Evolutionary conservation across 352 stramenopile species (phyloP), one percentile per base, ranked within the genome.

Genomic region (Phytophthora aleatoria): DNA sequence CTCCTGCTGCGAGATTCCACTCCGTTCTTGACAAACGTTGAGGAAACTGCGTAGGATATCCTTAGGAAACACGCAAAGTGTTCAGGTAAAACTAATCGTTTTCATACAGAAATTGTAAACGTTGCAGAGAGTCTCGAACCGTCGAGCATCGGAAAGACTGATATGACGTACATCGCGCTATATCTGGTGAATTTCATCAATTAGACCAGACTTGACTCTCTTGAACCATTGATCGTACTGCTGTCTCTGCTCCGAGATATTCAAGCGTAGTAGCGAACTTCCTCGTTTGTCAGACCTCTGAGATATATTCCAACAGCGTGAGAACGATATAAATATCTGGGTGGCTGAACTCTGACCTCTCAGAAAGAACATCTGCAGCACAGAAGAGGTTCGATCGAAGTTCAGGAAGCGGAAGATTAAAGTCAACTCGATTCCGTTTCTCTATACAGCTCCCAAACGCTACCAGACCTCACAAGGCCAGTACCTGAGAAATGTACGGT

Each of bases 1-100:
- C 55, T 2, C 88, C 89, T 13, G 81, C 59, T 12, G 83, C 87
- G 31, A 97, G 57, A 67, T 97, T 81, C 89, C 90, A 98, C 13
- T 89, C 73, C 12, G 74, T 97, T 51, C 85, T 69, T 9, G 74
- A 81, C 1, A 97, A 61, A 0, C 87, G 76, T 3, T 85, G 53
- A 15, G 82, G 79, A 57, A 88, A 97, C 58, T 96, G 88, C 9
- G 83, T 65, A 10, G 67, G 5, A 72, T 96, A 52, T 98, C 91
- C 2, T 50, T 62, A 1, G 87, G 86, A 50, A 97, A 96, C n/a
- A 97, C 86, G 41, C 63, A 81, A 16, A 20, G 57, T 76, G 55
- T 91, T 93, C 3, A 97, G 39, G 65, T 81, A 97, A 56, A 97
- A 97, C 96, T 93, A 62, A 97, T 89, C 11, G 74, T 58, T 44